phyloP scores from a whole-genome alignment of 2,329 filamentous ascomycete species.

The Karstenula rhodostoma region DNA sequence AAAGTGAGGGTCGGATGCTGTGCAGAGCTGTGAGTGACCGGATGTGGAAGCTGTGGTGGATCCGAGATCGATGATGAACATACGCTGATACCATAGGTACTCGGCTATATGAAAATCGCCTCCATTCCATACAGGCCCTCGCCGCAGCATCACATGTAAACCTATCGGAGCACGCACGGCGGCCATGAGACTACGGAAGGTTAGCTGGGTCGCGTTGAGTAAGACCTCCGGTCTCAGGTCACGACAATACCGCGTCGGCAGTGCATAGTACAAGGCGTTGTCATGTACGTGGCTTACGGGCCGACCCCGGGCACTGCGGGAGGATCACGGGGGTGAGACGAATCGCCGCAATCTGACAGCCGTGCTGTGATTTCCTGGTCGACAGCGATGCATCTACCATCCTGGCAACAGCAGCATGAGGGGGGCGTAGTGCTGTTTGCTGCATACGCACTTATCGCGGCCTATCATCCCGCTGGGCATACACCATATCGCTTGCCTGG shows the following conservation, averaged over 20 bases:
- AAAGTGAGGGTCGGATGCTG: slow-evolving; percentile 35
- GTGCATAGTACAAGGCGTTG: slow-evolving; percentile 16
- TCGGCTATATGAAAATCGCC: slow-evolving; percentile 48
- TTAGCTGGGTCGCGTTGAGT: slow-evolving; percentile 10
- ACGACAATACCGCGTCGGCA: slow-evolving; percentile 13
- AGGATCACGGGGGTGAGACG: slow-evolving; percentile 30
- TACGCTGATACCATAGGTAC: slow-evolving; percentile 40
- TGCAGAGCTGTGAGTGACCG: slow-evolving; percentile 32
- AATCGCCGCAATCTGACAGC: slow-evolving; percentile 26
- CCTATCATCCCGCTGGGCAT: slow-evolving; percentile 35
- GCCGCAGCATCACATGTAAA: slow-evolving; percentile 43
- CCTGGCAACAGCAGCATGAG: slow-evolving; percentile 38
- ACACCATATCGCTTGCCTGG: slow-evolving; percentile 28
- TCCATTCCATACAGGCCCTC: slow-evolving; percentile 30
- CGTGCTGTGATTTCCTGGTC: slow-evolving; percentile 25
- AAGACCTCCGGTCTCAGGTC: slow-evolving; percentile 11
- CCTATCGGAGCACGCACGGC: slow-evolving; percentile 22
- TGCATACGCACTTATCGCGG: slow-evolving; percentile 28
- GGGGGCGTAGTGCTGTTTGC: slow-evolving; percentile 24
- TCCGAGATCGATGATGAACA: slow-evolving; percentile 42
- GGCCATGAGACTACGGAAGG: slow-evolving; percentile 16
- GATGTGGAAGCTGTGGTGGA: slow-evolving; percentile 40
- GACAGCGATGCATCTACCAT: slow-evolving; percentile 25
- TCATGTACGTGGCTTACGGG: slow-evolving; percentile 33
- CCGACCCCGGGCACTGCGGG: slow-evolving; percentile 39